Base-by-base conservation (phyloP, 2,329 filamentous ascomycete species). In the Aspergillus sp. region DNA sequence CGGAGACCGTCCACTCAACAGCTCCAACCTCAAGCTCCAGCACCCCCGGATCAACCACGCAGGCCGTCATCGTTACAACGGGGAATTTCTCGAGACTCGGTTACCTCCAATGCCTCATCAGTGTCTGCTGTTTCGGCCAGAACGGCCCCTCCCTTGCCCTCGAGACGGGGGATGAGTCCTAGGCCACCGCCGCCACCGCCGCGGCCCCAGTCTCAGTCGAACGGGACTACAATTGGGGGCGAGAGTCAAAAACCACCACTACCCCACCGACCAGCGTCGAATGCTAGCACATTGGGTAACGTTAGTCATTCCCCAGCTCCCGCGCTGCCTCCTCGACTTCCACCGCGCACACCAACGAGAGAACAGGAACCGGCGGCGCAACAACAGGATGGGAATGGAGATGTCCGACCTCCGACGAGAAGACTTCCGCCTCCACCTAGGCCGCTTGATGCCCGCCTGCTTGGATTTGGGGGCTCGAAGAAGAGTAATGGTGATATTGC, bases 141-240 rank as follows among this genome's bases (percentile, higher is more conserved):
- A 22, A 68, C 62, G 23, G 53, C 83, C 7, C 81, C 81, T 45
- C 68, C 74, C 25, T 65, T 82, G 32, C 79, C 79, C 43, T 72
- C 76, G 1, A 80, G 75, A 56, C 64, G 67, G 46, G 62, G 61
- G 49, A 49, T 53, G n/a, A 55, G 37, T 39, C 37, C 37, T 39
- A 39, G 55, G 6, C 43, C 54, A 27, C 51, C 54, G 33, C 56
- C 56, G 6, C 45, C 56, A 13, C 46, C 57, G 19, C 57, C 60
- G 25, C 25, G 25, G 12, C 57, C 63, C 7, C 61, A 57, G 37
- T 52, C 55, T 17, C 37, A 17, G 39, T 22, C 57, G 32, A 46
- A 39, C 47, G 43, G 35, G 23, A 44, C 50, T 3, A 39, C 19
- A 7, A 48, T 48, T 17, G 56, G 48, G 17, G 51, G 39, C 25